phyloP scores from a whole-genome alignment of 2,329 filamentous ascomycete genomes.

The Monosporascus sp. region DNA sequence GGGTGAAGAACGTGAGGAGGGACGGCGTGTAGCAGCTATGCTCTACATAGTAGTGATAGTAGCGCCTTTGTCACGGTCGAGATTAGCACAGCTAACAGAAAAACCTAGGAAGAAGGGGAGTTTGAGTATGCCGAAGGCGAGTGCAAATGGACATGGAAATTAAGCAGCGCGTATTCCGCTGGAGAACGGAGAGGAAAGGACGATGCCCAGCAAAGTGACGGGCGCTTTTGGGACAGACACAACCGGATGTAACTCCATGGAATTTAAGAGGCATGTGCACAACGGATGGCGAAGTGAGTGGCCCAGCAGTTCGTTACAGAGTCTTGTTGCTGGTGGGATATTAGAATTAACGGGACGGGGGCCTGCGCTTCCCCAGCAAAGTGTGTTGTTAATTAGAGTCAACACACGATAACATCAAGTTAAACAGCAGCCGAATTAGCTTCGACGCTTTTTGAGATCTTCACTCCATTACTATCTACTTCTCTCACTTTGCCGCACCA shows the following conservation, averaged over 20 bases:
- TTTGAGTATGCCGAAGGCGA: conserved; percentile 15
- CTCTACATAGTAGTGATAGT: conserved; percentile 45
- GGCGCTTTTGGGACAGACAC: conserved; percentile 48
- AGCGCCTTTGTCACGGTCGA: conserved; percentile 50
- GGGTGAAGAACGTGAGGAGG: conserved; percentile 4
- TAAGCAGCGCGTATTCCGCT: conserved; percentile 45
- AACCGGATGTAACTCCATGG: conserved; percentile 45
- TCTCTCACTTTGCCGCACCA: too few relatives aligned
- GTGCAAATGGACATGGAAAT: conserved; percentile 50
- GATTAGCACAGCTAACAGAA: conserved; percentile 42
- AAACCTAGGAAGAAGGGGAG: conserved; percentile 43
- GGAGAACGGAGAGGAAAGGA: conserved; percentile 32
- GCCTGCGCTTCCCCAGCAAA: too few relatives aligned
- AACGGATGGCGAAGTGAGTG: conserved; percentile 51
- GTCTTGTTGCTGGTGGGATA: too few relatives aligned
- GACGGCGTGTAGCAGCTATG: conserved; percentile 48
- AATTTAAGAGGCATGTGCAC: conserved; percentile 54
- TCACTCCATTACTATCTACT: too few relatives aligned
- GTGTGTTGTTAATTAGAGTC: too few relatives aligned
- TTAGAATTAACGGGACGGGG: too few relatives aligned
- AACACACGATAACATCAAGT: too few relatives aligned
- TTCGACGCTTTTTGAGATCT: too few relatives aligned
- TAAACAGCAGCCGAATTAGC: too few relatives aligned
- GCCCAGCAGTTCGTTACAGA: conserved; percentile 24
- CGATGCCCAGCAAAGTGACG: conserved; percentile 48